These are phyloP conservation scores for Calendula officinalis DNA, from an alignment of 129 eudicot species.

Conservation along the genomic window DNA sequence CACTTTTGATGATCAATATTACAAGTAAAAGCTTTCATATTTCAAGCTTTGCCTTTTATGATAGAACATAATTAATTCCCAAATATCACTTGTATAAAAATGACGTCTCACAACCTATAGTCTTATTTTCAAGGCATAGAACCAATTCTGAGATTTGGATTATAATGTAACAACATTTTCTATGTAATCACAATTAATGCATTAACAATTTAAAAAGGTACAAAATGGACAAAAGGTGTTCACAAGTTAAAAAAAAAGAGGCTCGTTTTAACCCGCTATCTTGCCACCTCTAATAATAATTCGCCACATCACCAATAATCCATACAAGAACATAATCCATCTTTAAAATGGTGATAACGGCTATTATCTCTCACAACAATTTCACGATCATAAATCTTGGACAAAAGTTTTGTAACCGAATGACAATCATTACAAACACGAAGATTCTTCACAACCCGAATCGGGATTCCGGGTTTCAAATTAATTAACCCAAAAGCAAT, in stretches of 20 bases:
- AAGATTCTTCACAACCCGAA: constrained; percentile 69
- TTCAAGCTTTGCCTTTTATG: neutral
- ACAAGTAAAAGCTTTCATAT: constrained; percentile 12
- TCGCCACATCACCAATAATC: constrained; percentile 67
- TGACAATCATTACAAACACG: constrained; percentile 92
- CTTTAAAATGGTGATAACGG: constrained; percentile 69
- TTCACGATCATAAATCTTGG: constrained; percentile 61
- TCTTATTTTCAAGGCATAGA: too few species aligned
- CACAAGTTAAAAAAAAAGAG: neutral
- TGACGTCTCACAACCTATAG: too few species aligned
- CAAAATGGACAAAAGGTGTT: neutral
- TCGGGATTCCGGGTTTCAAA: constrained; percentile 41
- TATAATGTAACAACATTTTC: too few species aligned
- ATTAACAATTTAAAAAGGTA: too few species aligned
- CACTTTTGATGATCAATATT: constrained; percentile 7
- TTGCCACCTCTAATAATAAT: neutral
- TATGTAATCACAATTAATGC: too few species aligned
- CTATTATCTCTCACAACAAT: constrained; percentile 73
- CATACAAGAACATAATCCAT: constrained; percentile 72
- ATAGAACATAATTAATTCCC: too few species aligned
- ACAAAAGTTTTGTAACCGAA: constrained; percentile 56
- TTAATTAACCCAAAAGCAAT: constrained; percentile 65
- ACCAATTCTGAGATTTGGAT: too few species aligned
- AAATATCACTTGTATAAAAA: too few species aligned
- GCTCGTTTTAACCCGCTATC: neutral